Evolutionary conservation across 345 rosid species (phyloP).

Genomic region (Erucastrum elatum): DNA sequence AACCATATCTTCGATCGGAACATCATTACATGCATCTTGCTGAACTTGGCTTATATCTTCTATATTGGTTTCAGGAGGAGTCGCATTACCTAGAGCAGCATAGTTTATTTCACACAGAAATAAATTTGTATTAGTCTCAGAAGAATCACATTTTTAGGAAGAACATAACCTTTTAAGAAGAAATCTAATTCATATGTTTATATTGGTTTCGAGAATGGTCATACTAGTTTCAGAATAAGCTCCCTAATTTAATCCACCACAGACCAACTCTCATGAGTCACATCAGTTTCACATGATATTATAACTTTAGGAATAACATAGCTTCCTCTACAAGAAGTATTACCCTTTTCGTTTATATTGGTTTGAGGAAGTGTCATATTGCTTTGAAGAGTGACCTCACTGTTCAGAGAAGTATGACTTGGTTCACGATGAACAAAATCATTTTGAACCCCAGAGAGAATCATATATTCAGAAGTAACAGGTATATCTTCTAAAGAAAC

Average conservation of each 20-base stretch:
- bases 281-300: not conserved
- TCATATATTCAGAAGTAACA: not conserved
- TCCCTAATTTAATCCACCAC: not conserved
- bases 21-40: not conserved
- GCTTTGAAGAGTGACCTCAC: not conserved
- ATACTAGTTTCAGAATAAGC: not conserved
- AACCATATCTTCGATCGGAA: slow-evolving; percentile 7
- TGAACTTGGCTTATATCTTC: not conserved
- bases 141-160: not conserved
- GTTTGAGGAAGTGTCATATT: not conserved
- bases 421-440: not conserved
- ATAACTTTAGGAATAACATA: not conserved
- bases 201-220: not conserved
- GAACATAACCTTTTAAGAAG: not conserved
- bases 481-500: not conserved
- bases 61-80: not conserved
- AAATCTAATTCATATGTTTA: not conserved
- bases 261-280: not conserved
- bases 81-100: not conserved
- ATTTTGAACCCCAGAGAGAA: not conserved
- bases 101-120: not conserved
- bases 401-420: not conserved
- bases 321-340: not conserved
- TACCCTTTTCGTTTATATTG: not conserved
- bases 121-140: not conserved